These are phyloP conservation scores for Monilinia vaccinii-corymbosi DNA, from an alignment of 2,329 filamentous ascomycete genomes.

Conservation along the genomic window DNA sequence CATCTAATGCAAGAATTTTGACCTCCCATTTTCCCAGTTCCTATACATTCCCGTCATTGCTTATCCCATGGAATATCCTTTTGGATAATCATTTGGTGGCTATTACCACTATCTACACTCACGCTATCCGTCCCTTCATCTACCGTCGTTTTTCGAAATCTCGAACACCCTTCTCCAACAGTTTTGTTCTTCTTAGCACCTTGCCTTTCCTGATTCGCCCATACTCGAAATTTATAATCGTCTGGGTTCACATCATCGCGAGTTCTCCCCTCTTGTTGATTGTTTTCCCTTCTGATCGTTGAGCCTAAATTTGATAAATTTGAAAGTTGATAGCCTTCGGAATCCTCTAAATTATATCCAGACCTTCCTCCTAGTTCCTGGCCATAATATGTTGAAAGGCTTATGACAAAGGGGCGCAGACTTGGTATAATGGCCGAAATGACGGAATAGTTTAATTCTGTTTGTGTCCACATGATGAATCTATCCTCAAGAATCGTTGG, in stretches of 20 bases:
- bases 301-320: slow-evolving; percentile 6
- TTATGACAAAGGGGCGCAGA: slow-evolving; percentile 37
- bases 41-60: neutral
- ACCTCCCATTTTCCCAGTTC: neutral
- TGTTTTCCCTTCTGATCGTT: neutral
- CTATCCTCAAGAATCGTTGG: slow-evolving; percentile 32
- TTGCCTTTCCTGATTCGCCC: slow-evolving; percentile 1
- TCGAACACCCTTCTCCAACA: neutral
- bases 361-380: slow-evolving; percentile 12
- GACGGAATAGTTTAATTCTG: slow-evolving; percentile 35
- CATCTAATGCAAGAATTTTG: neutral
- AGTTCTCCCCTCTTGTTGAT: neutral
- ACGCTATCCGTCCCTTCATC: neutral
- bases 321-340: slow-evolving; percentile 8
- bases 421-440: slow-evolving; percentile 36
- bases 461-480: slow-evolving; percentile 32
- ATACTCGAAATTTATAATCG: slow-evolving; percentile 11
- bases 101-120: slow-evolving; percentile 16
- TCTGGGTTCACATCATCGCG: slow-evolving; percentile 6
- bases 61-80: slow-evolving; percentile 25
- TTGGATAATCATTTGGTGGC: slow-evolving; percentile 17
- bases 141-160: neutral
- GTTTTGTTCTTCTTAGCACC: neutral
- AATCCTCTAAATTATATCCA: neutral
- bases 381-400: slow-evolving; percentile 29